These are phyloP conservation scores for Knufia fluminis DNA, from an alignment of 2,329 filamentous ascomycete genomes.

Conservation along the genomic window DNA sequence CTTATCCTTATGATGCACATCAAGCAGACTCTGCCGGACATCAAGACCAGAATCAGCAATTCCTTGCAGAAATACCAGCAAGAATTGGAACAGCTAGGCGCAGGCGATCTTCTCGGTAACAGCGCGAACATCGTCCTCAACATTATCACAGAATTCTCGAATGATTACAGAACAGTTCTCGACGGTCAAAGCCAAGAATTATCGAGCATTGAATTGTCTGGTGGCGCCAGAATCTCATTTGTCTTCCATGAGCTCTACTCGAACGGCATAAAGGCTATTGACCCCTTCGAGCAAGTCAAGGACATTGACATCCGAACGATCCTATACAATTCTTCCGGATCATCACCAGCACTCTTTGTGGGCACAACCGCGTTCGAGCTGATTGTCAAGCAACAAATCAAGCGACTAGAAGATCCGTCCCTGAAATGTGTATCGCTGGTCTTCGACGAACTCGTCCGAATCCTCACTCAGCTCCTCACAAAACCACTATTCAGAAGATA, in stretches of 20 bases:
- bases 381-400: constrained; percentile 98
- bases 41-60: constrained; percentile 91
- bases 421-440: constrained; percentile 95
- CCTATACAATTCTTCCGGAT: constrained; percentile 97
- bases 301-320: constrained; percentile 96
- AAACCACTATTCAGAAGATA: constrained; percentile 90
- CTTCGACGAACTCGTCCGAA: constrained; percentile 94
- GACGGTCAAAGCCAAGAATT: constrained; percentile 96
- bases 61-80: constrained; percentile 84
- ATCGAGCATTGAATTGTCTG: constrained; percentile 86
- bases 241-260: constrained; percentile 98
- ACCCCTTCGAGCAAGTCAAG: constrained; percentile 95
- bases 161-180: constrained; percentile 90
- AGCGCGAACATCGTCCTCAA: constrained; percentile 85
- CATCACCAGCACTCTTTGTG: constrained; percentile 91
- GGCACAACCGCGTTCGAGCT: constrained; percentile 97
- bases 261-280: constrained; percentile 93
- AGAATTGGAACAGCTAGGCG: constrained; percentile 70
- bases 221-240: constrained; percentile 95
- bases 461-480: constrained; percentile 76
- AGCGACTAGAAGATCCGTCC: constrained; percentile 88
- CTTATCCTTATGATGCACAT: constrained; percentile 99
- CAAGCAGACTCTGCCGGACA: constrained; percentile 97
- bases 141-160: constrained; percentile 97
- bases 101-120: constrained; percentile 87